A percentile compares a stretch with the other conserved stretches of the same genome.
Conservation (phyloP, 768 basidiomycete genomes). For the Mycena floridula region DNA sequence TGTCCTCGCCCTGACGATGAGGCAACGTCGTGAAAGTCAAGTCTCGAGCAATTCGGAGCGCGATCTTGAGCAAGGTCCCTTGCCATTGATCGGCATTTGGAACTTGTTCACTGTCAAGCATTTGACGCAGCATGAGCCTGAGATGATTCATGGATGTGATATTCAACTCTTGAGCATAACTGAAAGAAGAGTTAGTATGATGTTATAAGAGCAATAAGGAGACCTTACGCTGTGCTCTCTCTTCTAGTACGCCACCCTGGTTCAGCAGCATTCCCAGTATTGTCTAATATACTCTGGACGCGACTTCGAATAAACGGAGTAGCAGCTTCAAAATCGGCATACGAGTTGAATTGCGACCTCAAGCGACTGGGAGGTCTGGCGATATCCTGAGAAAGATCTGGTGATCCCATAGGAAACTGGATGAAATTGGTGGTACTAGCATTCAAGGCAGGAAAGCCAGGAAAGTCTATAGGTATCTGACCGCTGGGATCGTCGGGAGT, state of each 20-base stretch:
- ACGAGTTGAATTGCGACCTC: constrained; percentile 63
- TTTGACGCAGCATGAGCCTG: constrained; percentile 86
- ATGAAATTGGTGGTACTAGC: constrained; percentile 62
- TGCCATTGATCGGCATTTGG: constrained; percentile 88
- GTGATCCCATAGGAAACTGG: constrained; percentile 76
- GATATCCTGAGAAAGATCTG: constrained; percentile 59
- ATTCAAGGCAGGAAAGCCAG: constrained; percentile 43
- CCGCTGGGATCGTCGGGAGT: constrained; percentile 35
- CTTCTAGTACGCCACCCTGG: constrained; percentile 82
- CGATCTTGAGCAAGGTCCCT: constrained; percentile 70
- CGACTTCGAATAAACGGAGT: constrained; percentile 84
- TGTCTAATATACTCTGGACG: constrained; percentile 72
- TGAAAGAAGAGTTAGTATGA: constrained; percentile 21
- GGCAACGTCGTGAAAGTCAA: constrained; percentile 67
- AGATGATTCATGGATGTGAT: constrained; percentile 84
- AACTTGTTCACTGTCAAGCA: constrained; percentile 76
- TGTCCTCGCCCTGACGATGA: constrained; percentile 82
- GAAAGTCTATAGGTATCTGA: constrained; percentile 52
- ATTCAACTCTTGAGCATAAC: constrained; percentile 82
- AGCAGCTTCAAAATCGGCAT: constrained; percentile 64
- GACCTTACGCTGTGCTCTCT: constrained; percentile 81
- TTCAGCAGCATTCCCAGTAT: constrained; percentile 45
- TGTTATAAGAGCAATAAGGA: constrained; percentile 1
- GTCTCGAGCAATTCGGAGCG: constrained; percentile 81
- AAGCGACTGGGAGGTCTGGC: constrained; percentile 43